Percentiles rank a stretch among this genome's conserved stretches.
Evolutionary conservation across 2,329 filamentous ascomycete genomes (phyloP).

Genomic region (Dichotomopilus funicola): DNA sequence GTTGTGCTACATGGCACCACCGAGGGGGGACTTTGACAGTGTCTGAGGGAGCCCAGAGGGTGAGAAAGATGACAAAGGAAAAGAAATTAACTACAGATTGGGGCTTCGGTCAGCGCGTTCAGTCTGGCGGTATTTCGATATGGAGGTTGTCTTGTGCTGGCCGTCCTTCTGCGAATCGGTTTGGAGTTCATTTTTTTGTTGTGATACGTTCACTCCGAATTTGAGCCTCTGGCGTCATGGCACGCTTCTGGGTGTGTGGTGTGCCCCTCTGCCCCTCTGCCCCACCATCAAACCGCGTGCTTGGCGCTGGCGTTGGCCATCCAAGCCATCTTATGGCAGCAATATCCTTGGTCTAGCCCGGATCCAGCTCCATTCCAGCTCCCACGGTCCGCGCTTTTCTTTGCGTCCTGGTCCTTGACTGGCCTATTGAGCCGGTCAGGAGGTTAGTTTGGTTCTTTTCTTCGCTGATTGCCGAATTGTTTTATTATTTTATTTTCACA

Average conservation of each 20-base stretch:
- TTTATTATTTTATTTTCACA: constrained; percentile 1
- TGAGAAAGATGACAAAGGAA: not conserved
- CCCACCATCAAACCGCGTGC: constrained; percentile 12
- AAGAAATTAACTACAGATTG: too few species aligned
- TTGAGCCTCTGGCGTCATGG: constrained; percentile 12
- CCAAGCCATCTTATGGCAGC: constrained; percentile 6
- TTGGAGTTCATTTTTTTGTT: not conserved
- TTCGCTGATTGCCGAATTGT: not conserved
- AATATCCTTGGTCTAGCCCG: constrained; percentile 4
- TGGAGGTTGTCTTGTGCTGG: not conserved
- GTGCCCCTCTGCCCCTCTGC: constrained; percentile 3
- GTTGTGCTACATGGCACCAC: constrained; percentile 8
- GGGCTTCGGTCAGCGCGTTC: too few species aligned
- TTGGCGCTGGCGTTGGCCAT: constrained; percentile 8
- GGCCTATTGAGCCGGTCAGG: constrained; percentile 8
- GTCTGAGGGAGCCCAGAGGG: not conserved
- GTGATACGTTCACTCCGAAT: not conserved
- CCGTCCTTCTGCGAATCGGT: not conserved
- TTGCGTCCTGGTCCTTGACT: constrained; percentile 1
- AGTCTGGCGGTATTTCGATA: too few species aligned
- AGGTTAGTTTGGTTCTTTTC: not conserved
- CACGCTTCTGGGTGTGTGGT: not conserved
- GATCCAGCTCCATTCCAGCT: not conserved
- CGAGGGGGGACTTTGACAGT: not conserved
- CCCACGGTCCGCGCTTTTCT: not conserved